Conservation (phyloP, 225 moss, liverwort and hornwort genomes). For the Pseudoscleropodium purum region DNA sequence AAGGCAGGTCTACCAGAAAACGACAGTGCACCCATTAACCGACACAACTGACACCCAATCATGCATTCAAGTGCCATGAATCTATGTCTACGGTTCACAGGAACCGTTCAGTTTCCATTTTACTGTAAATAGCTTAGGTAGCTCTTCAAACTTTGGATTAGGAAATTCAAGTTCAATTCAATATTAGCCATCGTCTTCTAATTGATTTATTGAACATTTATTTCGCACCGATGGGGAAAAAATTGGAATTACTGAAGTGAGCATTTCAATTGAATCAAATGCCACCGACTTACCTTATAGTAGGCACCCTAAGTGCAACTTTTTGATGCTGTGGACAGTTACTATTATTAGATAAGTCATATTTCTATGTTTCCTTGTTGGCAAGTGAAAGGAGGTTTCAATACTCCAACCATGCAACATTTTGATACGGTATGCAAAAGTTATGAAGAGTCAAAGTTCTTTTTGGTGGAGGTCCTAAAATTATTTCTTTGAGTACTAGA, state of each 20-base stretch:
- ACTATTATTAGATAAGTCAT: too few species aligned
- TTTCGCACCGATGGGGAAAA: too few species aligned
- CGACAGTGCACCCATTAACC: not conserved
- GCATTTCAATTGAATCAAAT: too few species aligned
- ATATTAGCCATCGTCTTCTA: not conserved
- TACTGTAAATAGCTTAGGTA: too few species aligned
- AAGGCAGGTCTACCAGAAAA: not conserved
- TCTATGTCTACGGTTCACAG: not conserved
- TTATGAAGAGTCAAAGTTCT: too few species aligned
- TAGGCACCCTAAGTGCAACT: accelerated
- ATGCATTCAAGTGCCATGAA: not conserved
- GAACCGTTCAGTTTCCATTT: too few species aligned
- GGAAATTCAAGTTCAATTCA: not conserved
- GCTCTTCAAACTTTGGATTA: too few species aligned
- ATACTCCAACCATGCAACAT: accelerated
- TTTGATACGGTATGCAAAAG: not conserved
- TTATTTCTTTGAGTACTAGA: not conserved
- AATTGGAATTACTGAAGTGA: too few species aligned
- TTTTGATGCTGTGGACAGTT: not conserved
- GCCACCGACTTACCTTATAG: not conserved
- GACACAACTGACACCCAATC: not conserved
- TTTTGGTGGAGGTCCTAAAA: not conserved
- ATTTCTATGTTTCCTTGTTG: too few species aligned
- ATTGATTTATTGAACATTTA: too few species aligned
- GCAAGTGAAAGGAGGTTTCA: not conserved